Evolutionary conservation across 139 green algal genomes (phyloP).

Genomic region (Chlamydomonas incerta): DNA sequence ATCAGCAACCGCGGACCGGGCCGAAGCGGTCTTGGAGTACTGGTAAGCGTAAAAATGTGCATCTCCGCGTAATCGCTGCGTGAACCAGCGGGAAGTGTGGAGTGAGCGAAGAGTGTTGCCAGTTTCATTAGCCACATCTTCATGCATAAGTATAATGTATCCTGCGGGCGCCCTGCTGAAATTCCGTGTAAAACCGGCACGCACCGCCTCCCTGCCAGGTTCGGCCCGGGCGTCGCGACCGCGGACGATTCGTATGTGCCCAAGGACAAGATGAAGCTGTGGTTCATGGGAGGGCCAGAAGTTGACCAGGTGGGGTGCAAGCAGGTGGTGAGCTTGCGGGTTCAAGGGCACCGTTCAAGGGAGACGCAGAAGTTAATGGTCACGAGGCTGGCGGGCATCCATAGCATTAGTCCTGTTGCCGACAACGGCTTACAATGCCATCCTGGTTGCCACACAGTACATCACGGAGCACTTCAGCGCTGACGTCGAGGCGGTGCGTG

Average conservation of each 20-base stretch:
- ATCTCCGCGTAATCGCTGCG: too few relatives aligned
- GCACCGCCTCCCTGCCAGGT: too few relatives aligned
- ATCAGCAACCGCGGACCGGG: neutral
- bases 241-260: constrained; percentile 2
- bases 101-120: too few relatives aligned
- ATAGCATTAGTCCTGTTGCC: too few relatives aligned
- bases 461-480: constrained; percentile 45
- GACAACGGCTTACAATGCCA: too few relatives aligned
- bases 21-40: constrained; percentile 21
- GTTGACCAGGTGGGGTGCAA: constrained; percentile 59
- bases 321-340: too few relatives aligned
- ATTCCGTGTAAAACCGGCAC: too few relatives aligned
- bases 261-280: constrained; percentile 5
- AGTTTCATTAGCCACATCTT: too few relatives aligned
- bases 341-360: neutral
- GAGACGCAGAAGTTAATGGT: neutral
- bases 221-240: neutral
- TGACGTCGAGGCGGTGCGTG: constrained; percentile 30
- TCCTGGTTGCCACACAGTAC: constrained; percentile 34
- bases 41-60: constrained; percentile 32
- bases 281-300: constrained; percentile 44
- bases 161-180: too few relatives aligned
- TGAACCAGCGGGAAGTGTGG: too few relatives aligned
- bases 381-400: too few relatives aligned
- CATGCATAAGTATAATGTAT: too few relatives aligned